Conservation (phyloP, 2,329 filamentous ascomycete species). For the Pseudogymnoascus sp. region DNA sequence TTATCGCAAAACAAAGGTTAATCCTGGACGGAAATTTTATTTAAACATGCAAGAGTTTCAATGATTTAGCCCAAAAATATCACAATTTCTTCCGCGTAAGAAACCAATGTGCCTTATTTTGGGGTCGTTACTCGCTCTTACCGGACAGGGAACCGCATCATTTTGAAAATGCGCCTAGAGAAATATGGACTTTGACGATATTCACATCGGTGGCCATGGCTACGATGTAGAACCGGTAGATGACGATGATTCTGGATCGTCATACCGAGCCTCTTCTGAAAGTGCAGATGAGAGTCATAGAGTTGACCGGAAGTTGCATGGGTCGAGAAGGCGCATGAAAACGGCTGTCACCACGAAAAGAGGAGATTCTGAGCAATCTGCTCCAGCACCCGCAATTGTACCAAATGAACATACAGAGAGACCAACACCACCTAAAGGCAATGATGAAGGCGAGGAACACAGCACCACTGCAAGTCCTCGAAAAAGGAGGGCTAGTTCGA, state of each 20-base stretch:
- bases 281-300: background rate
- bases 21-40: background rate
- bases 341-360: background rate
- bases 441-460: background rate
- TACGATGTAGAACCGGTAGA: background rate
- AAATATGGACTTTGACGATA: slow-evolving; percentile 11
- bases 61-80: background rate
- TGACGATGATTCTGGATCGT: background rate
- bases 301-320: background rate
- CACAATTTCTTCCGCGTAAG: background rate
- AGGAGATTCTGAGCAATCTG: background rate
- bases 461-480: background rate
- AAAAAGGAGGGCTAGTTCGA: background rate
- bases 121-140: background rate
- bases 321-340: background rate
- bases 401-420: background rate
- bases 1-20: background rate
- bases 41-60: background rate
- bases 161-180: slow-evolving; percentile 4
- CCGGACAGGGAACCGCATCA: background rate
- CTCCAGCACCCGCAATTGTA: background rate
- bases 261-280: background rate
- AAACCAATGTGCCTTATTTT: background rate
- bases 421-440: background rate
- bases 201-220: background rate